phyloP scores from a whole-genome alignment of 176 grass and related monocot genomes.

The Tillandsia fasciculata region DNA sequence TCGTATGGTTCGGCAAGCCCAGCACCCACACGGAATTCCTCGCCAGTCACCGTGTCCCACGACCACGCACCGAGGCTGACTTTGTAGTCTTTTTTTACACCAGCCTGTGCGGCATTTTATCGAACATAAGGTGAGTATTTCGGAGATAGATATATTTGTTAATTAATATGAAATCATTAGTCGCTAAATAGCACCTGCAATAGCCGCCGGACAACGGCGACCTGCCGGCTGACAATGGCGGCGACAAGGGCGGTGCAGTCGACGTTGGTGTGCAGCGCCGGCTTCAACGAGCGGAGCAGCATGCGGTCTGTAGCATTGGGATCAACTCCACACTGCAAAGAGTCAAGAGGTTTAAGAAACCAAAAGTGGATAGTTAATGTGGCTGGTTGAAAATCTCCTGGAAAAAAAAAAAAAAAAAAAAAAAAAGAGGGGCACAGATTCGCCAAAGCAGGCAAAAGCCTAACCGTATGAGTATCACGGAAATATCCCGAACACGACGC shows the following conservation, averaged over 20 bases:
- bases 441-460: conserved; percentile 8
- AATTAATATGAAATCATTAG: too few species aligned
- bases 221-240: conserved; percentile 78
- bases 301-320: conserved; percentile 60
- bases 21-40: conserved; percentile 86
- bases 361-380: background rate
- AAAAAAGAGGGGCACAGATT: conserved; percentile 24
- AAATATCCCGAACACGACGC: background rate
- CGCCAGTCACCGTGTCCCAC: conserved; percentile 74
- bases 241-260: conserved; percentile 82
- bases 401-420: rapidly evolving
- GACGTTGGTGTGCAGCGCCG: conserved; percentile 70
- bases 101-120: conserved; percentile 27
- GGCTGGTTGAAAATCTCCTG: background rate
- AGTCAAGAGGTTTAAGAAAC: background rate
- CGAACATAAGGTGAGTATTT: background rate
- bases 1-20: conserved; percentile 79
- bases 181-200: conserved; percentile 43
- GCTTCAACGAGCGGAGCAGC: conserved; percentile 80
- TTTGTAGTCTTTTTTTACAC: conserved; percentile 60
- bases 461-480: conserved; percentile 26
- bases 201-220: conserved; percentile 53
- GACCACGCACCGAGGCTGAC: conserved; percentile 85
- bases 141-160: background rate
- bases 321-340: conserved; percentile 62